Evolutionary conservation across 1,139 yeast genomes (phyloP), one percentile per base, ranked within the genome.

Genomic region (Geotrichum restrictum): DNA sequence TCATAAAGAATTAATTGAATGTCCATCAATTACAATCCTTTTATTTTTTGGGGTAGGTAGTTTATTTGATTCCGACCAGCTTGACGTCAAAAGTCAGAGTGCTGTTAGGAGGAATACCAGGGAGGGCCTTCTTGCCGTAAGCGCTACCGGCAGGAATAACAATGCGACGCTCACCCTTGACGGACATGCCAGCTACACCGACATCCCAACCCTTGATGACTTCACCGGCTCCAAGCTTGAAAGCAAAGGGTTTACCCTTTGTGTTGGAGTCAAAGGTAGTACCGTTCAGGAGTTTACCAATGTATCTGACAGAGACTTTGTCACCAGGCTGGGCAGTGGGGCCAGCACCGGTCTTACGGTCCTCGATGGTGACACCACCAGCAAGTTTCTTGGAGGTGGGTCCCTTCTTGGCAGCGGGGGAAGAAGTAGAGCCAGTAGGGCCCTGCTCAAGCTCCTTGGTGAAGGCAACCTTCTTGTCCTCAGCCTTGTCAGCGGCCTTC

Each of bases 151-250:
- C 84, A 63, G 99, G 99, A 63, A 94, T 88, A 59, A 88, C 79
- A 60, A 94, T 89, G 77, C 98, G 85, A 80, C 99, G 89, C 79
- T 94, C 98, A 68, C 98, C 98, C 65, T 96, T 96, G 69, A 88
- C 95, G 57, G 95, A 83, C 98, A 94, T 91, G 70, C 98, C 98
- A 55, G 91, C 88, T 64, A 93, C 95, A 78, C 98, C 98, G 65
- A 91, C 79, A 70, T 93, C 99, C 85, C 96, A 93, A 60, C 98
- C 98, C 74, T 88, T 88, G 77, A 94, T 94, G 67, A 95, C 96
- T 75, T 94, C 98, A 68, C 98, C 98, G 72, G 86, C 88, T 65
- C 98, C 98, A 63, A 93, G 81, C 60, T 81, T 82, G 74, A 93
- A 94, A 59, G 76, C 74, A 72, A 94, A 93, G 66, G 99, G 98